Evolutionary conservation across 345 rosid genomes (phyloP).

Genomic region (Cochlearia excelsa): DNA sequence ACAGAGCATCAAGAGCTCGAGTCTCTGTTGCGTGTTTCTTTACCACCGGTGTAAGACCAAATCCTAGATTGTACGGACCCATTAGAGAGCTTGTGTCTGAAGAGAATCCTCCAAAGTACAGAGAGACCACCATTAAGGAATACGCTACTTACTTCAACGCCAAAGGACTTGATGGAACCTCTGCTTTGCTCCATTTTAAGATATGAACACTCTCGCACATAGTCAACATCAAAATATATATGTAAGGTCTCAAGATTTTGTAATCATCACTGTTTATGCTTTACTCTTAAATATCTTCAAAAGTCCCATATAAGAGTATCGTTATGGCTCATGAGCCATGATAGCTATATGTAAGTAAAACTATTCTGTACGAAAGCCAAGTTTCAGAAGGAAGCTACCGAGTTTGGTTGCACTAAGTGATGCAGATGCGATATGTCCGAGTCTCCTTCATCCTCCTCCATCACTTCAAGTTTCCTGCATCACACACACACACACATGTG

Average conservation of each 20-base stretch:
- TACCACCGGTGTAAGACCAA: slow-evolving; percentile 26
- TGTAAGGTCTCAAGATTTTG: slow-evolving; percentile 9
- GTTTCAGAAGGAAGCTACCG: slow-evolving; percentile 26
- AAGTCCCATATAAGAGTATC: slow-evolving; percentile 1
- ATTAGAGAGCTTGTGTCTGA: slow-evolving; percentile 49
- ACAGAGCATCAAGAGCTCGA: slow-evolving; percentile 30
- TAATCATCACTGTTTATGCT: slow-evolving; percentile 12
- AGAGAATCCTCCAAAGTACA: slow-evolving; percentile 47
- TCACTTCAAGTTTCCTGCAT: slow-evolving; percentile 35
- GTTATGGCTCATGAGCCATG: slow-evolving; percentile 24
- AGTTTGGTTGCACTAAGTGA: slow-evolving; percentile 27
- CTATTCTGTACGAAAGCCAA: slow-evolving; percentile 27
- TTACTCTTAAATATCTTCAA: slow-evolving; percentile 1
- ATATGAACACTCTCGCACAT: slow-evolving; percentile 15
- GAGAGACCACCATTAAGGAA: slow-evolving; percentile 40
- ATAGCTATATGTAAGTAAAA: slow-evolving; percentile 20
- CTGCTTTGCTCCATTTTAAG: slow-evolving; percentile 33
- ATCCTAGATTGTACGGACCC: slow-evolving; percentile 36
- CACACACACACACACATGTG: slow-evolving; percentile 1
- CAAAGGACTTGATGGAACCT: slow-evolving; percentile 45
- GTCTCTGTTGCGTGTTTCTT: slow-evolving; percentile 47
- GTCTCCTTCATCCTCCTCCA: slow-evolving; percentile 32
- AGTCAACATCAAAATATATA: not conserved
- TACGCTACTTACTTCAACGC: slow-evolving; percentile 23
- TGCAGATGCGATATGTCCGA: slow-evolving; percentile 20